Conservation (phyloP, 2,329 filamentous ascomycete species). For the Curvularia hawaiiensis region DNA sequence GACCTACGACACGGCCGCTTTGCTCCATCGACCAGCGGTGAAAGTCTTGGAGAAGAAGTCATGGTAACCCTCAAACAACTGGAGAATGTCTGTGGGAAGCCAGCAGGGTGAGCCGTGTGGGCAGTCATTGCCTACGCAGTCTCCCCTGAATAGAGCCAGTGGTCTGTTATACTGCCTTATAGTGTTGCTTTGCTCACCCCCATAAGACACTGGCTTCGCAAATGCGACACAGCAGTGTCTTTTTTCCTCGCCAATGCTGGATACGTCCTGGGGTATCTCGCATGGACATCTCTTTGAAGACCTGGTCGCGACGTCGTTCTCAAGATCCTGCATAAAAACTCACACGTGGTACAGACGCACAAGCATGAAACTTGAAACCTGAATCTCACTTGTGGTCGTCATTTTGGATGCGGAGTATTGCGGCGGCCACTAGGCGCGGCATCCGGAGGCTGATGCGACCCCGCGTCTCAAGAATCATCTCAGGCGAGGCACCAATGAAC, state of each 20-base stretch:
- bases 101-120: conserved; percentile 24
- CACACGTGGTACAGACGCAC: background rate
- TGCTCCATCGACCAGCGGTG: conserved; percentile 55
- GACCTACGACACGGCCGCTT: conserved; percentile 83
- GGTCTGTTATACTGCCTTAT: background rate
- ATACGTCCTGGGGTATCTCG: background rate
- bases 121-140: background rate
- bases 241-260: background rate
- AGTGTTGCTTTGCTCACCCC: background rate
- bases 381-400: background rate
- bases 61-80: conserved; percentile 69
- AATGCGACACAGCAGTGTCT: no score
- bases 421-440: background rate
- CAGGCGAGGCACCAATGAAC: background rate
- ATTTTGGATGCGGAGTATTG: background rate
- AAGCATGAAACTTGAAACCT: background rate
- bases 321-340: background rate
- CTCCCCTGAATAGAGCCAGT: background rate
- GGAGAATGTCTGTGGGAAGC: conserved; percentile 62
- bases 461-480: background rate
- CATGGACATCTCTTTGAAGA: background rate
- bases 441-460: background rate
- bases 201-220: background rate
- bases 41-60: conserved; percentile 68
- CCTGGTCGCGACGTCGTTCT: background rate